phyloP scores from a whole-genome alignment of 345 rosid species.

The Angophora floribunda region DNA sequence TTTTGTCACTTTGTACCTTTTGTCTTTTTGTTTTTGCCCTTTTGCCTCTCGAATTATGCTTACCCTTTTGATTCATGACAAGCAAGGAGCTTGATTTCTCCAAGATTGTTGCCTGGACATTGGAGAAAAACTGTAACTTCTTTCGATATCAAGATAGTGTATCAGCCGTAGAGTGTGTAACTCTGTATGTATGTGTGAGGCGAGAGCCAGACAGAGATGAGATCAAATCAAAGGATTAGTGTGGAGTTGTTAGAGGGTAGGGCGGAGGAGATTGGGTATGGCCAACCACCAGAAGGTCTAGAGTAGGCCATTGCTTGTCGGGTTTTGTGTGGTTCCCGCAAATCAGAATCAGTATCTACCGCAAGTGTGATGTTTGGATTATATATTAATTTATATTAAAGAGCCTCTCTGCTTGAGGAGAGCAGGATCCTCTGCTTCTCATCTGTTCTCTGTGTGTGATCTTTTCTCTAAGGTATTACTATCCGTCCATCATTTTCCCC shows the following conservation, averaged over 20 bases:
- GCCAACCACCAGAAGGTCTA: constrained; percentile 37
- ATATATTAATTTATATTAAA: neutral
- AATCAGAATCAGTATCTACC: constrained; percentile 55
- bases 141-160: neutral
- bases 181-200: neutral
- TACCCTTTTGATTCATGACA: neutral
- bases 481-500: neutral
- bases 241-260: constrained; percentile 2
- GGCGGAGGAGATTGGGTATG: neutral
- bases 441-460: neutral
- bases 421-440: neutral
- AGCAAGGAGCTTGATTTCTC: neutral
- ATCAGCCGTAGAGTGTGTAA: neutral
- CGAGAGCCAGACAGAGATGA: neutral
- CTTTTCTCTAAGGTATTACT: neutral
- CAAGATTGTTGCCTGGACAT: neutral
- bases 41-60: neutral
- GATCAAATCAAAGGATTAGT: neutral
- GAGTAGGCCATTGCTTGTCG: constrained; percentile 14
- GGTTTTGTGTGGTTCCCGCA: constrained; percentile 48
- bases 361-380: constrained; percentile 6
- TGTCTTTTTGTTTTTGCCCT: neutral
- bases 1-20: neutral
- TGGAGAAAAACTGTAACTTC: neutral
- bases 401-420: neutral